phyloP scores from a whole-genome alignment of 2,329 filamentous ascomycete species.

The Curvularia lunata region DNA sequence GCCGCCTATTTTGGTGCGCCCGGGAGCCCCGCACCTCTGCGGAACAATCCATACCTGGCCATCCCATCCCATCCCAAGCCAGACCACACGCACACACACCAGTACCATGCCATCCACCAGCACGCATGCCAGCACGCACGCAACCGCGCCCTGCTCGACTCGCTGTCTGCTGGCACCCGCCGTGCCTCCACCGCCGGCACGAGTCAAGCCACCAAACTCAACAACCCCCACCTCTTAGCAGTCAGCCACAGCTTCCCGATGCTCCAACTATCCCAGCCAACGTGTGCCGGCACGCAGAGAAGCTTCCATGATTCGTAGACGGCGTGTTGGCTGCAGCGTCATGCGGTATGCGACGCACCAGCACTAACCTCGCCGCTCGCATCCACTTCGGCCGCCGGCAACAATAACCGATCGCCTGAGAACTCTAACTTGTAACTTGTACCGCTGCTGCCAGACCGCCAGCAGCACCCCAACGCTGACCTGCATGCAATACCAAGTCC shows the following conservation, averaged over 20 bases:
- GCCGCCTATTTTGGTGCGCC: slow-evolving; percentile 34
- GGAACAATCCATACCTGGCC: slow-evolving; percentile 22
- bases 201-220: slow-evolving; percentile 4
- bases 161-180: neutral
- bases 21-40: slow-evolving; percentile 34
- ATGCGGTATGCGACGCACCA: slow-evolving; percentile 26
- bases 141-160: neutral
- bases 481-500: slow-evolving; percentile 14
- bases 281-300: slow-evolving; percentile 18
- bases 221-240: slow-evolving; percentile 19
- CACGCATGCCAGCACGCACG: neutral
- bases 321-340: slow-evolving; percentile 20
- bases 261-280: slow-evolving; percentile 21
- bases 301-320: slow-evolving; percentile 20
- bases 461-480: slow-evolving; percentile 28
- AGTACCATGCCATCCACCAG: neutral
- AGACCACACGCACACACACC: neutral
- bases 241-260: slow-evolving; percentile 19
- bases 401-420: slow-evolving; percentile 29
- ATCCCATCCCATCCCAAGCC: neutral
- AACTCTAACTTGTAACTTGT: slow-evolving; percentile 28
- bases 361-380: slow-evolving; percentile 23
- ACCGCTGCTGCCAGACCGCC: neutral
- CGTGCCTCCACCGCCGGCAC: neutral
- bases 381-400: slow-evolving; percentile 36